phyloP scores from a whole-genome alignment of 495 filamentous ascomycete species.

The Umbilicaria muhlenbergii region DNA sequence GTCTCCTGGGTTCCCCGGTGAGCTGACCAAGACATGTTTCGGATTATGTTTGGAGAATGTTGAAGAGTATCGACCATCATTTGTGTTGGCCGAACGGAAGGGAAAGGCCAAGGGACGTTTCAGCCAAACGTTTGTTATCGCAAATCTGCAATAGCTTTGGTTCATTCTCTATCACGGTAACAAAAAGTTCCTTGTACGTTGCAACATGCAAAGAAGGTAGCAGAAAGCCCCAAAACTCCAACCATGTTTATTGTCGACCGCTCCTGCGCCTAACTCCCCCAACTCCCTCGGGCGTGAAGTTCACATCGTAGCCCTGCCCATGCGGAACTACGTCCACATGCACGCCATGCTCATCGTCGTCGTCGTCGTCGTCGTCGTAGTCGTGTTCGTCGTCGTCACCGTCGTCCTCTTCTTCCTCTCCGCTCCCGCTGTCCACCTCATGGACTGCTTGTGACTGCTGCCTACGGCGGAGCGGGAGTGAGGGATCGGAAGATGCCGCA shows the following conservation, averaged over 20 bases:
- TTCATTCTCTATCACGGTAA: too few species aligned
- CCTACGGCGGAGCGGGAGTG: constrained; percentile 12
- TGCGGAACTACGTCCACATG: constrained; percentile 15
- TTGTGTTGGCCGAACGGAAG: too few species aligned
- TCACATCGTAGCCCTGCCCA: constrained; percentile 5
- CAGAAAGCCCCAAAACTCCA: background rate
- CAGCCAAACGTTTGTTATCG: too few species aligned
- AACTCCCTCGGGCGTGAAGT: constrained; percentile 1
- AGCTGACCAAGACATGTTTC: too few species aligned
- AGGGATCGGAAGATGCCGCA: constrained; percentile 12
- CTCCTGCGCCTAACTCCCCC: constrained; percentile 1
- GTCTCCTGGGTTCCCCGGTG: too few species aligned
- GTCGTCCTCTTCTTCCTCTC: constrained; percentile 11
- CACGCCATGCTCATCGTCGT: constrained; percentile 19
- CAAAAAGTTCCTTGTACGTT: too few species aligned
- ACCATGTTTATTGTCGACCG: background rate
- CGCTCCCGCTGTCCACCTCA: constrained; percentile 11
- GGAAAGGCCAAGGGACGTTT: too few species aligned
- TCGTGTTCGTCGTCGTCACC: constrained; percentile 2
- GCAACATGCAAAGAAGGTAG: too few species aligned
- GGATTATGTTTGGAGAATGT: too few species aligned
- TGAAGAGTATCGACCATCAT: too few species aligned
- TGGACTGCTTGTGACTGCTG: constrained; percentile 11
- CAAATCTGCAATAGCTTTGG: too few species aligned
- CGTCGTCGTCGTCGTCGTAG: constrained; percentile 13